Evolutionary conservation across 305 asterid genomes (phyloP), one percentile per base, ranked within the genome.

Genomic region (Vinca major): DNA sequence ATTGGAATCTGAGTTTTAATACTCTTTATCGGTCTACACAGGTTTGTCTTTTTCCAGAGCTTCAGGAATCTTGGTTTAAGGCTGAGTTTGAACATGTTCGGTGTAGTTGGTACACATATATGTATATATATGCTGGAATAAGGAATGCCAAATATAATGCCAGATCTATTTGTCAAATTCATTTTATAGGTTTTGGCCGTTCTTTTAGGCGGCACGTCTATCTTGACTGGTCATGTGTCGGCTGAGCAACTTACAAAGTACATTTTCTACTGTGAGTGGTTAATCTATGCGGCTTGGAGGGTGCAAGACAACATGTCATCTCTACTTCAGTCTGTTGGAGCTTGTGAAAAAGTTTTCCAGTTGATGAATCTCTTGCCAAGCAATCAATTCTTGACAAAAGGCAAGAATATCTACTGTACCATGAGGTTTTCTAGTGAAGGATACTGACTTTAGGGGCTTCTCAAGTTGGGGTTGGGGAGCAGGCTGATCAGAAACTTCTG

Each of bases 171-270:
- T 60, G 47, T 14, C 6, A 39, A 61, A 61, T 51, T 53, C 26
- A 39, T 61, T 73, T 71, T 80, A 60, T 78, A 93, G 99, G 95
- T 93, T 79, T 81, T 93, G 75, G 99, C 99, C 51, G 99, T 93
- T 85, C 84, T 93, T 85, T 72, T 93, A 47, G 99, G 99, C 77
- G 99, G 99, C 84, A 82, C 86, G 82, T 87, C 88, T 66, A 91
- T 93, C 78, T 75, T 93, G 80, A 82, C 83, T 60, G 99, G 99
- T 75, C 96, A 87, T 74, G 89, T 89, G 71, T 86, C 97, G 55
- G 92, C 99, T 9, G 97, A 93, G 88, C 85, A 93, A 85, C 97
- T 93, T 77, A 90, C 97, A 2, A 93, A 93, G 83, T 93, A 89
- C 84, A 81, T 93, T 74, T 76, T 93, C 67, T 93, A 93, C 88